Evolutionary conservation across 805 yeast genomes (phyloP).

Genomic region (Phaffomyces thermotolerans): DNA sequence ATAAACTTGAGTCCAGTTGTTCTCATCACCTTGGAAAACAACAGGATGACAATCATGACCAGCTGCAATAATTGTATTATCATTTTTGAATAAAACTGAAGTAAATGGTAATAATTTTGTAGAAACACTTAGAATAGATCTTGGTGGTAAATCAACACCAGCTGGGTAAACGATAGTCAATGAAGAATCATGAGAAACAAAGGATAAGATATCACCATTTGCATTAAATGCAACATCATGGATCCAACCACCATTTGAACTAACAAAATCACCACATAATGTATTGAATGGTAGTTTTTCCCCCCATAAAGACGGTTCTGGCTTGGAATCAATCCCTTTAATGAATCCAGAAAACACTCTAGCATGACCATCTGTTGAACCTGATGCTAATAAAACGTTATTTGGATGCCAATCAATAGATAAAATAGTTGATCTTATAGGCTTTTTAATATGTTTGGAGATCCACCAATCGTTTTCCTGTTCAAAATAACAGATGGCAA

Average conservation of each 20-base stretch:
- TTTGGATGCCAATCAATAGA: slow-evolving; percentile 91
- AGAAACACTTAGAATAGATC: slow-evolving; percentile 47
- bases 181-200: slow-evolving; percentile 82
- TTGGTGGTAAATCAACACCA: slow-evolving; percentile 59
- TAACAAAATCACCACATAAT: slow-evolving; percentile 70
- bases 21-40: slow-evolving; percentile 63
- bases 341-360: slow-evolving; percentile 84
- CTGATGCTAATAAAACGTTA: slow-evolving; percentile 78
- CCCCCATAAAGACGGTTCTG: slow-evolving; percentile 85
- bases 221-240: slow-evolving; percentile 87
- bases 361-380: slow-evolving; percentile 90
- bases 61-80: slow-evolving; percentile 68
- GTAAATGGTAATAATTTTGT: slow-evolving; percentile 77
- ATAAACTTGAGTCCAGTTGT: slow-evolving; percentile 56
- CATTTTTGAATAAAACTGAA: slow-evolving; percentile 61
- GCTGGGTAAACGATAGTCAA: slow-evolving; percentile 72
- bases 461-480: slow-evolving; percentile 99
- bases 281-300: slow-evolving; percentile 92
- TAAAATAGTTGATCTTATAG: slow-evolving; percentile 81
- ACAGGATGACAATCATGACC: slow-evolving; percentile 93
- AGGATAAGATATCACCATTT: slow-evolving; percentile 68
- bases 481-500: slow-evolving; percentile 95
- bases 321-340: slow-evolving; percentile 82
- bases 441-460: slow-evolving; percentile 92
- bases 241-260: slow-evolving; percentile 78